Conservation (phyloP, 257 asterid species). For the Apocynum venetum region DNA sequence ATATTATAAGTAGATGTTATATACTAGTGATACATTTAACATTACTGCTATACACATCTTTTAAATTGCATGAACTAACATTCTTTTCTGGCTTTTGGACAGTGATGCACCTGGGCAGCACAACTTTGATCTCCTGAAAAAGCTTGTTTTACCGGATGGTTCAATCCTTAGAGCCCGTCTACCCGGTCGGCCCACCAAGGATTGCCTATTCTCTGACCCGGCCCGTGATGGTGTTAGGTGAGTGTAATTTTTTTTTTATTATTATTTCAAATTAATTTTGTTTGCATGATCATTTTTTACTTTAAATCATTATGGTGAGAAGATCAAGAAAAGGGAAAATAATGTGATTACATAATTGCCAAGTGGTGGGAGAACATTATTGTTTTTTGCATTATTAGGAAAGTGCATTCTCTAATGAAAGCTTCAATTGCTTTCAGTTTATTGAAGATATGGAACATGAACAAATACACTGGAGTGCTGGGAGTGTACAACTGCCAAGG, state of each 20-base stretch:
- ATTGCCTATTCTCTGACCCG: conserved; percentile 84
- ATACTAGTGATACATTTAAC: no score
- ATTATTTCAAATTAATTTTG: no score
- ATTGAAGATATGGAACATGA: conserved; percentile 92
- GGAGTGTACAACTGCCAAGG: conserved; percentile 95
- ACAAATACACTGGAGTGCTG: conserved; percentile 68
- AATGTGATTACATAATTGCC: no score
- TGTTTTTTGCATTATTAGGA: no score
- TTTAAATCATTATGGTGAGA: no score
- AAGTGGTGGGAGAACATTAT: no score
- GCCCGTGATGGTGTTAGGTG: conserved; percentile 91
- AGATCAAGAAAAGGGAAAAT: no score
- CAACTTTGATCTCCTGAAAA: conserved; percentile 70
- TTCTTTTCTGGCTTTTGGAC: conserved; percentile 15
- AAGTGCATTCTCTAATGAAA: conserved; percentile 13
- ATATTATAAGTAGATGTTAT: no score
- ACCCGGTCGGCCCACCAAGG: conserved; percentile 92
- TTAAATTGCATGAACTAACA: neutral
- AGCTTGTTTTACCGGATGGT: conserved; percentile 82
- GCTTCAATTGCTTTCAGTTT: conserved; percentile 33
- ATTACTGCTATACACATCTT: no score
- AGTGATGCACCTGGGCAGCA: conserved; percentile 95
- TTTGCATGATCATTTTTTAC: no score
- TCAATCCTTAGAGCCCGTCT: conserved; percentile 76
- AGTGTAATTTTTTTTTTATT: neutral